Conservation (phyloP, 176 grass and related monocot genomes). For the Themeda triandra region DNA sequence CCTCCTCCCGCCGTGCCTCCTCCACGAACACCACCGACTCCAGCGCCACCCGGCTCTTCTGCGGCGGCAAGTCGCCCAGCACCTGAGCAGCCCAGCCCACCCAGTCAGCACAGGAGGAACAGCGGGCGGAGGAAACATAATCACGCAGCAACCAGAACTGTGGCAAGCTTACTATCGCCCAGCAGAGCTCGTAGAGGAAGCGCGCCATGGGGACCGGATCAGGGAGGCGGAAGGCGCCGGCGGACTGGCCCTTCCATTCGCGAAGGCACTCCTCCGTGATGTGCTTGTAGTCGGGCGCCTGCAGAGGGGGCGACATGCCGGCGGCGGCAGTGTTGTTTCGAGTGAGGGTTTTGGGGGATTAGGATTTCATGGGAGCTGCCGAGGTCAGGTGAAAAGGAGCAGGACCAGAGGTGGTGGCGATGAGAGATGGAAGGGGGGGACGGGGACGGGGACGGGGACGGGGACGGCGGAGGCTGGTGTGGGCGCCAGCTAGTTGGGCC, state of each 20-base stretch:
- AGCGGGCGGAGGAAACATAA: constrained; percentile 11
- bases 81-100: constrained; percentile 43
- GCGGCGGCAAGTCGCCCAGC: constrained; percentile 68
- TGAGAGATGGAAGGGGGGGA: not conserved
- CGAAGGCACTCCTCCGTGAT: constrained; percentile 78
- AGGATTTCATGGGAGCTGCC: constrained; percentile 50
- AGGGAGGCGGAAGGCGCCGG: constrained; percentile 46
- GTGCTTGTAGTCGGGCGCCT: constrained; percentile 67
- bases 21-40: constrained; percentile 78
- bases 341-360: constrained; percentile 16
- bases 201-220: constrained; percentile 89
- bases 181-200: constrained; percentile 98
- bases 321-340: not conserved
- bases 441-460: constrained; percentile 6
- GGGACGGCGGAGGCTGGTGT: not conserved
- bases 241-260: constrained; percentile 86
- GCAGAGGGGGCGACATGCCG: constrained; percentile 45
- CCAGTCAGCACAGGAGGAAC: not conserved
- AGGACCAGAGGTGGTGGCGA: not conserved
- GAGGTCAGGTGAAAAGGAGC: not conserved
- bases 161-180: constrained; percentile 58
- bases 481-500: not conserved
- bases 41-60: constrained; percentile 70
- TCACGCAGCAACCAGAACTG: not conserved
- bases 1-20: constrained; percentile 53